Evolutionary conservation across 2,329 filamentous ascomycete species (phyloP).

Genomic region (Pseudogymnoascus sp.): DNA sequence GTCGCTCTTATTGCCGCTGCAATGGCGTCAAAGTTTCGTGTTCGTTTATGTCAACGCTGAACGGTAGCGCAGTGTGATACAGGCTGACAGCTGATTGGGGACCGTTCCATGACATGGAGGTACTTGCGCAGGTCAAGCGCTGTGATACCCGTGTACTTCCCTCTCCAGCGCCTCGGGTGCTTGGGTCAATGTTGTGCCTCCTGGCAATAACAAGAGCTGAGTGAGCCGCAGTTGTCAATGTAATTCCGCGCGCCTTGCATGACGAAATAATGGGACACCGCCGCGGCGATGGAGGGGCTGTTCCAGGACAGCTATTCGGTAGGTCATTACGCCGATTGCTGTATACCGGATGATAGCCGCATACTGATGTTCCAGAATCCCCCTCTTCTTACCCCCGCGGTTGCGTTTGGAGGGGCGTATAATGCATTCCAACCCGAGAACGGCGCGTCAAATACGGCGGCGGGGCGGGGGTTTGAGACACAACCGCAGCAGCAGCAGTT

Average conservation of each 20-base stretch:
- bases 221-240: background rate
- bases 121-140: background rate
- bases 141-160: background rate
- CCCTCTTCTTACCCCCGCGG: background rate
- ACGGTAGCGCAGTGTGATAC: background rate
- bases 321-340: background rate
- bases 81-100: background rate
- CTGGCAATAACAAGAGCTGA: background rate
- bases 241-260: background rate
- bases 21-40: background rate
- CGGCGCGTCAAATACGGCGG: background rate
- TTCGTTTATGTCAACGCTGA: background rate
- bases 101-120: background rate
- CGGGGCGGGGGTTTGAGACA: background rate
- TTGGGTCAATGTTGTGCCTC: background rate
- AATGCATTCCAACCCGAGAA: background rate
- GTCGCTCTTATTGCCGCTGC: background rate
- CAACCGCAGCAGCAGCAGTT: background rate
- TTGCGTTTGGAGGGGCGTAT: background rate
- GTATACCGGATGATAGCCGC: background rate
- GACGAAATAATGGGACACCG: background rate
- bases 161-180: background rate
- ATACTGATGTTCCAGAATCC: background rate
- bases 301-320: background rate
- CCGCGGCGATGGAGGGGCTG: background rate